Conservation (phyloP, 1,284 basidiomycete species). For the Sphagnurus paluster region DNA sequence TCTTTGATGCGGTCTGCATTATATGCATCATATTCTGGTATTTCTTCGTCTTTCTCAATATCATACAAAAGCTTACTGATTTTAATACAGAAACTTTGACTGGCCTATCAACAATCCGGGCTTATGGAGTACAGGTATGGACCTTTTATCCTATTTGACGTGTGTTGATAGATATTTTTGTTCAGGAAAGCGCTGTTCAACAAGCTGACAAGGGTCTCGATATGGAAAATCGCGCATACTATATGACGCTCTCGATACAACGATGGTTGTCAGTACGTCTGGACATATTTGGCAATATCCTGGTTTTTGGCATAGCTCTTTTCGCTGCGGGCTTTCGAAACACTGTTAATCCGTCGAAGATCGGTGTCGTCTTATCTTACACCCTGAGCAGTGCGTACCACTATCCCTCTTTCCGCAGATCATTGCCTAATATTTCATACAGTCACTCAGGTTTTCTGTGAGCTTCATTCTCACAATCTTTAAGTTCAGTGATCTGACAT, state of each 20-base stretch:
- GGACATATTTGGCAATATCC: constrained; percentile 68
- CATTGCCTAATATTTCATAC: constrained; percentile 6
- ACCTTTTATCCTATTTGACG: neutral
- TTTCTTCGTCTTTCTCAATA: neutral
- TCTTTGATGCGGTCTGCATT: constrained; percentile 65
- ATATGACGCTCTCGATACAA: constrained; percentile 69
- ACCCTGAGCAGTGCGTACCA: constrained; percentile 52
- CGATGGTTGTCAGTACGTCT: constrained; percentile 59
- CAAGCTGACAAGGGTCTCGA: constrained; percentile 61
- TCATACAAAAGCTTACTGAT: neutral
- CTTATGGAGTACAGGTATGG: constrained; percentile 40
- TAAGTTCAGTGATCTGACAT: neutral
- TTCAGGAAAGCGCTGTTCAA: constrained; percentile 44
- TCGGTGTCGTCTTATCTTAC: constrained; percentile 65
- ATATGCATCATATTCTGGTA: constrained; percentile 52
- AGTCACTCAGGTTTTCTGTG: constrained; percentile 62
- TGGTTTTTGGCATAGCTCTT: constrained; percentile 73
- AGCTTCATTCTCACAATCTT: constrained; percentile 24
- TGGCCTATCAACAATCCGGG: constrained; percentile 46
- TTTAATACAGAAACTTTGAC: constrained; percentile 44
- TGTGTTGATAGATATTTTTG: neutral
- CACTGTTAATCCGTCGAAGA: constrained; percentile 41
- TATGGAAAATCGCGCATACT: constrained; percentile 77
- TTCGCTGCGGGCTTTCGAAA: constrained; percentile 58
- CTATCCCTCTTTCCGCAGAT: neutral